phyloP scores from a whole-genome alignment of 257 asterid species.

The Capsicum chinense region DNA sequence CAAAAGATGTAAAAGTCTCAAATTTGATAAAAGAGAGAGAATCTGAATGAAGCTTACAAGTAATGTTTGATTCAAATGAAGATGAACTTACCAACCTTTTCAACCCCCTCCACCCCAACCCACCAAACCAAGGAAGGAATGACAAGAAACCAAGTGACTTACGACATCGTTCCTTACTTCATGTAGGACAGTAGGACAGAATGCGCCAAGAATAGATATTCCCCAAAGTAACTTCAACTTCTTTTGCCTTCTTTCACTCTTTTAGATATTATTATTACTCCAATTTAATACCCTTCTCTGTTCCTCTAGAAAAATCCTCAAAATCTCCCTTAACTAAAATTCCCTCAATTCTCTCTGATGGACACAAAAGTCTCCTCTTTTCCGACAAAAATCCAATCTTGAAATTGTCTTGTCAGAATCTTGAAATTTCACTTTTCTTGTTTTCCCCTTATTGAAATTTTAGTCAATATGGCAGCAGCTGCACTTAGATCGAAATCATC shows the following conservation, averaged over 20 bases:
- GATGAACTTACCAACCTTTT: background rate
- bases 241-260: background rate
- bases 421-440: background rate
- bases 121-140: background rate
- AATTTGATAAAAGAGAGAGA: background rate
- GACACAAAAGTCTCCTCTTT: background rate
- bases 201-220: slow-evolving; percentile 25
- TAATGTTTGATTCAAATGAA: no score
- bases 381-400: slow-evolving; percentile 25
- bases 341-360: background rate
- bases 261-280: background rate
- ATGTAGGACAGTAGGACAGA: background rate
- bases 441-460: slow-evolving; percentile 5
- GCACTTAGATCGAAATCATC: slow-evolving; percentile 86
- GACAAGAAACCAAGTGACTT: background rate
- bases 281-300: background rate
- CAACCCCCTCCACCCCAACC: fast-evolving
- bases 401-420: background rate
- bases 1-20: background rate
- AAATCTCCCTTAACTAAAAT: background rate
- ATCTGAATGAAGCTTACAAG: background rate
- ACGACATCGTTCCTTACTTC: background rate
- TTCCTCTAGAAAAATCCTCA: slow-evolving; percentile 16
- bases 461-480: slow-evolving; percentile 76
- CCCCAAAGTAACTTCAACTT: slow-evolving; percentile 21